Evolutionary conservation across 2,329 filamentous ascomycete genomes (phyloP), one percentile per base, ranked within the genome.

Genomic region (Plenodomus tracheiphilus): DNA sequence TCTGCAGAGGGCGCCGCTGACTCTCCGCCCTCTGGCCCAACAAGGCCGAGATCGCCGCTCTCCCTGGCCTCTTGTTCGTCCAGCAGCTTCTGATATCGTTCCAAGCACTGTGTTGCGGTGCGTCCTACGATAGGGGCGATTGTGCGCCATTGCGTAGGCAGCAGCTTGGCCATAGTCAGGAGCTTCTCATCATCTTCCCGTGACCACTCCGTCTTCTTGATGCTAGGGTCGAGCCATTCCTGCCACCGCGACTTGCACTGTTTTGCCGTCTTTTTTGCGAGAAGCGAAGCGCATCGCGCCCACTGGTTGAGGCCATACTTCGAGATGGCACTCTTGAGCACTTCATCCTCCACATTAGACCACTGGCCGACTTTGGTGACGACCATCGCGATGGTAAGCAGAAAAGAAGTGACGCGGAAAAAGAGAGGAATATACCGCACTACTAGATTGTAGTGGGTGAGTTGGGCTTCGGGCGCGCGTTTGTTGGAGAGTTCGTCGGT

Each of bases 211-310:
- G 96, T 94, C 80, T 99, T 99, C 69, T 93, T 89, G 78, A 99
- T 97, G 70, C 89, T 90, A 17, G 94, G 94, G 70, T 99, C 94
- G 60, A 99, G 84, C 93, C 94, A 99, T 82, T 99, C 93, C 71
- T 87, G 86, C 94, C 94, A 99, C 77, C 94, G 84, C 53, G 94
- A 93, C 78, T 99, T 99, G 85, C 94, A 99, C 78, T 99, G 94
- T 78, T 99, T 99, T 43, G 94, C 87, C 25, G 94, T 97, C 55
- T 99, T 99, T 68, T 95, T 90, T 71, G 93, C 93, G 59, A 99
- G 86, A 58, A 99, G 84, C 49, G 94, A 97, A 47, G 94, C 97
- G 57, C 97, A 94, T 74, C 94, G 93, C 70, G 94, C 93, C 94
- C 94, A 99, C 77, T 99, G 94, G 53, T 75, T 74, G 35, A 75